Percentiles rank a stretch among this genome's conserved stretches.
These are phyloP conservation scores for Ashbya aceris DNA, from an alignment of 1,139 yeast genomes.

Conservation along the genomic window DNA sequence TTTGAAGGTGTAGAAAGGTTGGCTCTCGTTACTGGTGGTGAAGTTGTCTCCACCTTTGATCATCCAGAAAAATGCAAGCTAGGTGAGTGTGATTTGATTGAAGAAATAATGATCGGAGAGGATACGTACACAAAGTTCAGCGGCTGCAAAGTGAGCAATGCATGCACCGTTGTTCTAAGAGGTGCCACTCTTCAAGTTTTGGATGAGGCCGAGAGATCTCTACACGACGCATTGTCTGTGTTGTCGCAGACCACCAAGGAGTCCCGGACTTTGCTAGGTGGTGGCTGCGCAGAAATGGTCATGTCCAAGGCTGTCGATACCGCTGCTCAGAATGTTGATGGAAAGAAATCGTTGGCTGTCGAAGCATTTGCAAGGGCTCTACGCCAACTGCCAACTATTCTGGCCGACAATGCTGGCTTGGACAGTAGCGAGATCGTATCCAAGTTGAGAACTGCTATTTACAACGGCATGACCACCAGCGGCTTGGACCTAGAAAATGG, in stretches of 20 bases:
- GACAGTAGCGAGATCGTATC: slow-evolving; percentile 91
- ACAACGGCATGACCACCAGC: slow-evolving; percentile 83
- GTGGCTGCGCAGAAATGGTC: slow-evolving; percentile 96
- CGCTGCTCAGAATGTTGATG: slow-evolving; percentile 86
- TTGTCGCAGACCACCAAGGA: slow-evolving; percentile 91
- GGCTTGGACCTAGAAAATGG: slow-evolving; percentile 87
- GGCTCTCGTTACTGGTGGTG: slow-evolving; percentile 96
- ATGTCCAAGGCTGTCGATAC: slow-evolving; percentile 98
- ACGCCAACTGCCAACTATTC: slow-evolving; percentile 88
- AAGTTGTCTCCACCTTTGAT: slow-evolving; percentile 94
- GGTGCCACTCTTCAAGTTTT: slow-evolving; percentile 96
- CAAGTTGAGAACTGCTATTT: slow-evolving; percentile 83
- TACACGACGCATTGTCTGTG: slow-evolving; percentile 94
- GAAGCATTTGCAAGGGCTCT: slow-evolving; percentile 92
- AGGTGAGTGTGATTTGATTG: slow-evolving; percentile 84
- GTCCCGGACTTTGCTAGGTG: slow-evolving; percentile 93
- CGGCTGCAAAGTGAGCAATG: slow-evolving; percentile 93
- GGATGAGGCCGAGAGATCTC: slow-evolving; percentile 95
- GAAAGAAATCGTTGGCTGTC: slow-evolving; percentile 88
- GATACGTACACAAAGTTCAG: slow-evolving; percentile 74
- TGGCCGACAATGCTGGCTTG: slow-evolving; percentile 95
- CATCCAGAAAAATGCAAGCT: slow-evolving; percentile 76
- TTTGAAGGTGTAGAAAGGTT: slow-evolving; percentile 96
- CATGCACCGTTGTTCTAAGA: slow-evolving; percentile 90
- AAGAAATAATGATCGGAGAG: slow-evolving; percentile 90